Evolutionary conservation across 225 moss, liverwort and hornwort species (phyloP).

Genomic region (Physcomitrellopsis africana): DNA sequence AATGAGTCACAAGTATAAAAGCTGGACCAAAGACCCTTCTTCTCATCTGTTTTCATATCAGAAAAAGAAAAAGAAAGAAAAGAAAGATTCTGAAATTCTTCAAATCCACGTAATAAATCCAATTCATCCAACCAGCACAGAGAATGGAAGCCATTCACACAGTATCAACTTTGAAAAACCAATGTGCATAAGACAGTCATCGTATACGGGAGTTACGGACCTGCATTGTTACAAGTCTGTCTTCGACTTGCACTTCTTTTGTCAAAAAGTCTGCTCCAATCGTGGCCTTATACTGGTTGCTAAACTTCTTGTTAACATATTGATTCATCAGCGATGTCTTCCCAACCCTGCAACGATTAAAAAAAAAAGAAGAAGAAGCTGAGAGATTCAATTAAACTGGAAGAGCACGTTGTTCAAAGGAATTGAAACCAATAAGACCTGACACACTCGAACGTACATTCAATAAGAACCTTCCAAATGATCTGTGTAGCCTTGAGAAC

Average conservation of each 20-base stretch:
- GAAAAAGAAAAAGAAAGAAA: no score
- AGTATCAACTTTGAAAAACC: background rate
- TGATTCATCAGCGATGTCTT: constrained; percentile 99
- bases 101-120: no score
- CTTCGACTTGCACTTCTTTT: constrained; percentile 98
- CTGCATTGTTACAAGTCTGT: constrained; percentile 99
- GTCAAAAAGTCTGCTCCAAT: constrained; percentile 98
- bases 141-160: background rate
- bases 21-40: no score
- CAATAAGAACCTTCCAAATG: no score
- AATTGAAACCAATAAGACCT: no score
- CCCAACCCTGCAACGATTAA: constrained; percentile 72
- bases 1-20: background rate
- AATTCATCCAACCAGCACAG: no score
- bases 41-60: no score
- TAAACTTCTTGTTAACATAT: constrained; percentile 99
- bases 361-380: background rate
- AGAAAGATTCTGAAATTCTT: no score
- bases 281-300: constrained; percentile 98
- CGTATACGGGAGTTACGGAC: constrained; percentile 29
- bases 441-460: no score
- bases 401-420: background rate
- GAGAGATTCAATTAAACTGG: background rate
- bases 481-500: no score
- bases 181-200: background rate